These are phyloP conservation scores for Parasarocladium wereldwijsianum DNA, from an alignment of 2,329 filamentous ascomycete genomes.

Conservation along the genomic window DNA sequence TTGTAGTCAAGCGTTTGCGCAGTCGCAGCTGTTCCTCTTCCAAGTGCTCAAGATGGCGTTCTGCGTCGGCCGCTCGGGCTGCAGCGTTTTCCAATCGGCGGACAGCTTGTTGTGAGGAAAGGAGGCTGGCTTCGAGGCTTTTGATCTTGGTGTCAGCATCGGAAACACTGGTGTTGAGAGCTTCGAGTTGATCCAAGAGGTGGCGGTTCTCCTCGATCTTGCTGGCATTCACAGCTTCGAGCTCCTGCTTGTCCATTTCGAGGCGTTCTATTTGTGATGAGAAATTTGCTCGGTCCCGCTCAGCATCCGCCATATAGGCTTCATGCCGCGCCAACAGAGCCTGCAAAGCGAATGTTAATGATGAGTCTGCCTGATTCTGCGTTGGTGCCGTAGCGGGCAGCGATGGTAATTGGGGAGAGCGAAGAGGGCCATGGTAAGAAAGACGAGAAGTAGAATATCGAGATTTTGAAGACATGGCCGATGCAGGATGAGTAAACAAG, in stretches of 20 bases:
- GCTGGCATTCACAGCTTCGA: constrained; percentile 63
- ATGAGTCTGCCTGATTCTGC: constrained; percentile 18
- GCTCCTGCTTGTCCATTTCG: constrained; percentile 56
- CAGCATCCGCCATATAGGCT: constrained; percentile 83
- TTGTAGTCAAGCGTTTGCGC: constrained; percentile 50
- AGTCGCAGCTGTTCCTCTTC: constrained; percentile 70
- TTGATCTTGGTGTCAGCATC: constrained; percentile 72
- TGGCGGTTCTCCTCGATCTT: constrained; percentile 72
- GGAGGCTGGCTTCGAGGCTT: constrained; percentile 59
- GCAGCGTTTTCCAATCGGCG: constrained; percentile 61
- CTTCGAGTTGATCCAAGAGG: constrained; percentile 72
- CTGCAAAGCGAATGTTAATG: constrained; percentile 66
- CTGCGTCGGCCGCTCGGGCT: constrained; percentile 60
- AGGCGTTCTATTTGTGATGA: constrained; percentile 58
- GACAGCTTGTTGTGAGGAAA: constrained; percentile 64
- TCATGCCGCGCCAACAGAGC: constrained; percentile 85
- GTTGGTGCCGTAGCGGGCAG: neutral
- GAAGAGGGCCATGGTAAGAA: constrained; percentile 5
- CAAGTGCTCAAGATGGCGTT: constrained; percentile 62
- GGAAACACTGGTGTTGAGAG: constrained; percentile 61
- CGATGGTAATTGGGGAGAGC: neutral
- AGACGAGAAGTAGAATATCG: neutral
- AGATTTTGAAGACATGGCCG: too few relatives aligned
- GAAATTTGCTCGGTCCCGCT: constrained; percentile 67
- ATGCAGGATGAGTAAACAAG: too few relatives aligned